Conservation (phyloP, 768 basidiomycete species). For the Lepiota brunneoincarnata region DNA sequence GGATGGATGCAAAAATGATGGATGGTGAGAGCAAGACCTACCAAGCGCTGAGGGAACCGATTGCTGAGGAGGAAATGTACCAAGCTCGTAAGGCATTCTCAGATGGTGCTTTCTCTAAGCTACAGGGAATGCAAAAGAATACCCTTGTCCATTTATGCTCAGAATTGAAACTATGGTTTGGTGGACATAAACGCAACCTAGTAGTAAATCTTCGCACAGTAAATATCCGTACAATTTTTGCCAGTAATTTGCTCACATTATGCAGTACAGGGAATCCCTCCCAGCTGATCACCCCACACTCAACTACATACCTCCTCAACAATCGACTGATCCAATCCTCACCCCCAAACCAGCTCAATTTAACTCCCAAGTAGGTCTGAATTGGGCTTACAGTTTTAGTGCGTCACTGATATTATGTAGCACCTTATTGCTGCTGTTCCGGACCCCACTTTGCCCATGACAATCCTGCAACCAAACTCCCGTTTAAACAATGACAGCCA, state of each 20-base stretch:
- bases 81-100: background rate
- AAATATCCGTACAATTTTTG: background rate
- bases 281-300: too few relatives aligned
- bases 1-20: conserved; percentile 6
- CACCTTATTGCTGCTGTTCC: too few relatives aligned
- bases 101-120: too few relatives aligned
- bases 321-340: too few relatives aligned
- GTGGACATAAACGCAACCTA: background rate
- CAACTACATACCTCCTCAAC: too few relatives aligned
- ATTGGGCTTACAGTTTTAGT: too few relatives aligned
- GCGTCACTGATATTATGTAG: too few relatives aligned
- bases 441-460: too few relatives aligned
- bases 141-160: background rate
- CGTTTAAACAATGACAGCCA: too few relatives aligned
- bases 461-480: too few relatives aligned
- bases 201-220: background rate
- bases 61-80: background rate
- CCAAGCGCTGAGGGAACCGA: background rate
- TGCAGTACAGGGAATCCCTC: background rate
- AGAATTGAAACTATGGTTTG: background rate
- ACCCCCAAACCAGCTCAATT: too few relatives aligned
- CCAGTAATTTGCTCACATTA: background rate
- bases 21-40: conserved; percentile 9
- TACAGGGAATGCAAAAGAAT: too few relatives aligned
- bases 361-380: background rate